phyloP scores from a whole-genome alignment of 441 rosid genomes.

The Gossypium laxum region DNA sequence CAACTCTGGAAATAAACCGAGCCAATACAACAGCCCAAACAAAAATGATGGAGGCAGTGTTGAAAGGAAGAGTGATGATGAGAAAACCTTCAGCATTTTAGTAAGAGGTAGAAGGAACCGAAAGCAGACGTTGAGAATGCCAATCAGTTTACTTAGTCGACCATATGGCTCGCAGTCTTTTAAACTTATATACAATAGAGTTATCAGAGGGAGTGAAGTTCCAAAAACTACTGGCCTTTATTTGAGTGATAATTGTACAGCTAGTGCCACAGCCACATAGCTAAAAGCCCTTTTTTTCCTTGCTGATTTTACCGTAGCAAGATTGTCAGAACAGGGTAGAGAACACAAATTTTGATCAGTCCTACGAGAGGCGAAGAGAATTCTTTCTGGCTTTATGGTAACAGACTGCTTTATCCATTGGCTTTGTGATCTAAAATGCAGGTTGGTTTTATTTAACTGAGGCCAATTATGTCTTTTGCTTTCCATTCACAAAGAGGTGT shows the following conservation, averaged over 20 bases:
- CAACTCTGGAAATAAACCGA: slow-evolving; percentile 22
- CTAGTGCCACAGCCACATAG: slow-evolving; percentile 29
- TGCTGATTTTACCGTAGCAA: slow-evolving; percentile 14
- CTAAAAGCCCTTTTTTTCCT: slow-evolving; percentile 9
- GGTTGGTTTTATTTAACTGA: slow-evolving; percentile 27
- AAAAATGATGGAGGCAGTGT: slow-evolving; percentile 26
- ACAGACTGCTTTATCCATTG: slow-evolving; percentile 10
- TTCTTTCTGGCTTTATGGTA: slow-evolving; percentile 17
- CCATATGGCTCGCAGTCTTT: slow-evolving; percentile 87
- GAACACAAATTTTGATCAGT: slow-evolving; percentile 8
- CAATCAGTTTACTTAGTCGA: slow-evolving; percentile 76
- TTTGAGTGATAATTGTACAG: slow-evolving; percentile 33
- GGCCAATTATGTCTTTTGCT: neutral
- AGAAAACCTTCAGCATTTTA: slow-evolving; percentile 82
- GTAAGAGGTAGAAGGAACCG: slow-evolving; percentile 79
- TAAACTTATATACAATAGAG: slow-evolving; percentile 66
- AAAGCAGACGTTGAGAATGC: slow-evolving; percentile 90
- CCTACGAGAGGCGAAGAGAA: slow-evolving; percentile 8
- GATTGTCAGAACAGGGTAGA: slow-evolving; percentile 15
- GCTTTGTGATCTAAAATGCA: slow-evolving; percentile 19
- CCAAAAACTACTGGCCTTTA: slow-evolving; percentile 39
- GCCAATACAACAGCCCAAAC: slow-evolving; percentile 21
- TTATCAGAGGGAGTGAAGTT: slow-evolving; percentile 69
- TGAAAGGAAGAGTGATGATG: slow-evolving; percentile 43
- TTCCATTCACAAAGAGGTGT: neutral